Evolutionary conservation across 306 rosid species (phyloP), one percentile per base, ranked within the genome.

Genomic region (Quercus aquifolioides): DNA sequence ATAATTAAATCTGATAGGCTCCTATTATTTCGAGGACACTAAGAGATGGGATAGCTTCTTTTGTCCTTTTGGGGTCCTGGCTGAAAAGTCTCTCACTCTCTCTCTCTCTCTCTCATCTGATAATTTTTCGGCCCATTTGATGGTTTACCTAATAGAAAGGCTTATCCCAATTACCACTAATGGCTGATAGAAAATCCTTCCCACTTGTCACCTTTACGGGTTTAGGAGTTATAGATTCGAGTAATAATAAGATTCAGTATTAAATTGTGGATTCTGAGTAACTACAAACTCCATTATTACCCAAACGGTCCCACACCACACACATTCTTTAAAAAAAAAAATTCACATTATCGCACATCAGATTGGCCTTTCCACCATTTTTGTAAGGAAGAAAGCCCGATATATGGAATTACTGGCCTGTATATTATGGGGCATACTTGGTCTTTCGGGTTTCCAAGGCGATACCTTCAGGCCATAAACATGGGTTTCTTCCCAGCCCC

Each of bases 131-230:
- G 17, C 17, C 54, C 17, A 49, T 49, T 49, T 49, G 54, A 49
- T 49, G 54, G 15, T 49, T 49, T 12, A 49, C 54, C 15, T 49
- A 10, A 10, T 20, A 21, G 63, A 57, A n/a, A 23, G 14, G 23
- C 3, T 9, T 49, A 49, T 10, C 13, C 46, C 11, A 38, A 38
- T 38, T 8, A 38, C 46, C 46, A 38, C 46, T 3, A 1, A 38
- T 2, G 11, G 11, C 46, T 8, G 1, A 2, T 38, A 38, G 3
- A 0, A 6, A 35, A 35, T 35, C 9, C 43, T 35, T 35, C 9
- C 6, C 0, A 38, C 2, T 7, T 0, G 0, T 38, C 11, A 38
- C 3, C 0, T 7, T 38, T 38, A 38, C 0, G 0, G 2, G 11
- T 2, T 2, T 8, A 8, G 3, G 0, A 8, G 46, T 7, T 2